phyloP scores from a whole-genome alignment of 768 basidiomycete species.

The Tricholoma sp. region DNA sequence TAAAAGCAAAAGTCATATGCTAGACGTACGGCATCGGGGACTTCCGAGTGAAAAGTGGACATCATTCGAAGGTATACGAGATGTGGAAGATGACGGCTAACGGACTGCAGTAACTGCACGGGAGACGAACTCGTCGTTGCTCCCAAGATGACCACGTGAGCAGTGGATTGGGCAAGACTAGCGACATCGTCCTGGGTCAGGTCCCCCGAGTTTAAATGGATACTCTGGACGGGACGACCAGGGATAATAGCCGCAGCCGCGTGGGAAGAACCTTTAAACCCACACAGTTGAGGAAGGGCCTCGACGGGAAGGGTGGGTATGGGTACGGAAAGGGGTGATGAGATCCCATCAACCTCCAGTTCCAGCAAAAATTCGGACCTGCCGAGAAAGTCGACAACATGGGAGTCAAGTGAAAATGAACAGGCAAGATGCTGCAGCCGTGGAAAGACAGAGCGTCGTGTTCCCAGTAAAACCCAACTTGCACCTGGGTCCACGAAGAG shows the following conservation, averaged over 20 bases:
- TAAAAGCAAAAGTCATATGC: conserved; percentile 4
- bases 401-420: conserved; percentile 55
- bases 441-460: conserved; percentile 29
- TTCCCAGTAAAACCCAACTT: conserved; percentile 48
- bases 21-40: conserved; percentile 46
- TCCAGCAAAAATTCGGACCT: conserved; percentile 50
- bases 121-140: conserved; percentile 57
- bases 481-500: conserved; percentile 46
- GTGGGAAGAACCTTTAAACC: conserved; percentile 58
- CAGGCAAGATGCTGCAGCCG: conserved; percentile 52
- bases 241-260: conserved; percentile 55
- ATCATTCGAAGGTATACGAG: conserved; percentile 66
- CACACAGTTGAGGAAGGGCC: conserved; percentile 40
- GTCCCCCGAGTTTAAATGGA: conserved; percentile 59
- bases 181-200: conserved; percentile 53
- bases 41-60: conserved; percentile 44
- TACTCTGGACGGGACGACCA: conserved; percentile 58
- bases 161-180: conserved; percentile 44
- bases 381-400: conserved; percentile 55
- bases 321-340: conserved; percentile 21
- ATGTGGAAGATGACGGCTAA: conserved; percentile 53
- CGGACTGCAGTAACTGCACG: conserved; percentile 48
- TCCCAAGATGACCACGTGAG: conserved; percentile 50
- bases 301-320: conserved; percentile 32
- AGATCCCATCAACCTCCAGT: conserved; percentile 48